A percentile compares a stretch with the other conserved stretches of the same genome.
Conservation (phyloP, 2,329 filamentous ascomycete species). For the Aspergillus vadensis region DNA sequence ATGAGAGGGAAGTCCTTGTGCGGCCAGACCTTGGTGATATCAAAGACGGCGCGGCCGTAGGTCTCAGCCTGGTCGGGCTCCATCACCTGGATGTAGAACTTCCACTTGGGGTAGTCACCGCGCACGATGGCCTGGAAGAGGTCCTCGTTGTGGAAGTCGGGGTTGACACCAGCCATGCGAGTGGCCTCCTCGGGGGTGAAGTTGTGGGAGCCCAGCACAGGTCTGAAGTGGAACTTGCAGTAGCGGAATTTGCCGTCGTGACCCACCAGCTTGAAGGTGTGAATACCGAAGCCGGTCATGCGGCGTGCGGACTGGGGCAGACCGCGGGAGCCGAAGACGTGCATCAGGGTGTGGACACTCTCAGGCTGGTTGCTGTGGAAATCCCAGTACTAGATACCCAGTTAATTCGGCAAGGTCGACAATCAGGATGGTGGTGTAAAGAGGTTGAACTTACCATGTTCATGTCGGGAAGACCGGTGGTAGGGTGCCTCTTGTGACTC, state of each 20-base stretch:
- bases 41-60: slow-evolving; percentile 56
- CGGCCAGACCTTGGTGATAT: slow-evolving; percentile 60
- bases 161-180: slow-evolving; percentile 55
- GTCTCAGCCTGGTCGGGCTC: slow-evolving; percentile 53
- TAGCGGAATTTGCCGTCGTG: slow-evolving; percentile 58
- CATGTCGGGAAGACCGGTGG: slow-evolving; percentile 65
- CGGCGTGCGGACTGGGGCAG: slow-evolving; percentile 44
- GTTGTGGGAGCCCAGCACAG: slow-evolving; percentile 57
- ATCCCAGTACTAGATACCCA: slow-evolving; percentile 57
- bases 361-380: slow-evolving; percentile 60
- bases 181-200: slow-evolving; percentile 56
- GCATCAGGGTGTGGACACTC: slow-evolving; percentile 61
- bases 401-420: too few species aligned
- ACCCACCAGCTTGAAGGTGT: slow-evolving; percentile 35
- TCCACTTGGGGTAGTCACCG: slow-evolving; percentile 61
- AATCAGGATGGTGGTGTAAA: too few species aligned
- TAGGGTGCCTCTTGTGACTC: slow-evolving; percentile 67
- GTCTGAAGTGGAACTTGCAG: slow-evolving; percentile 62
- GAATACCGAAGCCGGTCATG: slow-evolving; percentile 57
- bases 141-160: slow-evolving; percentile 62
- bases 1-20: slow-evolving; percentile 53
- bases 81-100: slow-evolving; percentile 58
- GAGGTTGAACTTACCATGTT: slow-evolving; percentile 48
- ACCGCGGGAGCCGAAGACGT: slow-evolving; percentile 62
- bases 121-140: slow-evolving; percentile 62